Evolutionary conservation across 805 yeast species (phyloP).

Genomic region (Pichia kluyveri): DNA sequence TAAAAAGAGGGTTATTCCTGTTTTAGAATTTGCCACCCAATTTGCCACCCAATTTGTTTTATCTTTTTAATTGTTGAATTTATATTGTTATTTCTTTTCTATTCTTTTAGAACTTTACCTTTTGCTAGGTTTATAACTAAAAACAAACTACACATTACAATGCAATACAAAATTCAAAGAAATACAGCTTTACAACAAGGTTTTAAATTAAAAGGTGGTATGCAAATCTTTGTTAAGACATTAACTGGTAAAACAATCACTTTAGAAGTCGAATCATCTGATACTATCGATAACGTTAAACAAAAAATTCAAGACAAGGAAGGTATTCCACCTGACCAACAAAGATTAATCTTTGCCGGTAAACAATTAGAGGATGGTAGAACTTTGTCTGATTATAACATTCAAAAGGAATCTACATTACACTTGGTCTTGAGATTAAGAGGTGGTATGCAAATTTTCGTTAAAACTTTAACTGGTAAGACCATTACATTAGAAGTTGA

Average conservation of each 20-base stretch:
- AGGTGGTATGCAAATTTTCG: conserved; percentile 93
- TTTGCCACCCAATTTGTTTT: neutral
- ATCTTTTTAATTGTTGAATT: no score
- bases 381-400: conserved; percentile 89
- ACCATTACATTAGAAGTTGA: conserved; percentile 82
- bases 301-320: conserved; percentile 94
- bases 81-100: no score
- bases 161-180: conserved; percentile 84
- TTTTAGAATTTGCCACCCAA: neutral
- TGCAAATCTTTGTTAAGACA: conserved; percentile 99
- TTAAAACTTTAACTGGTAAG: conserved; percentile 99
- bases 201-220: conserved; percentile 62
- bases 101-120: no score
- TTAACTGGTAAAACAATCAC: conserved; percentile 97
- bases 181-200: conserved; percentile 66
- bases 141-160: no score
- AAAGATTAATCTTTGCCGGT: conserved; percentile 91
- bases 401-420: conserved; percentile 78
- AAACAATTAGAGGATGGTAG: conserved; percentile 95
- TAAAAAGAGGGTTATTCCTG: neutral
- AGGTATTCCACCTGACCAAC: conserved; percentile 96
- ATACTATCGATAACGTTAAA: conserved; percentile 92
- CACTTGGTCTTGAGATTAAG: conserved; percentile 60
- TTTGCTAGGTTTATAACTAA: no score
- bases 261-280: conserved; percentile 81